These are phyloP conservation scores for Athelia sp. DNA, from an alignment of 1,284 basidiomycete species.

Conservation along the genomic window DNA sequence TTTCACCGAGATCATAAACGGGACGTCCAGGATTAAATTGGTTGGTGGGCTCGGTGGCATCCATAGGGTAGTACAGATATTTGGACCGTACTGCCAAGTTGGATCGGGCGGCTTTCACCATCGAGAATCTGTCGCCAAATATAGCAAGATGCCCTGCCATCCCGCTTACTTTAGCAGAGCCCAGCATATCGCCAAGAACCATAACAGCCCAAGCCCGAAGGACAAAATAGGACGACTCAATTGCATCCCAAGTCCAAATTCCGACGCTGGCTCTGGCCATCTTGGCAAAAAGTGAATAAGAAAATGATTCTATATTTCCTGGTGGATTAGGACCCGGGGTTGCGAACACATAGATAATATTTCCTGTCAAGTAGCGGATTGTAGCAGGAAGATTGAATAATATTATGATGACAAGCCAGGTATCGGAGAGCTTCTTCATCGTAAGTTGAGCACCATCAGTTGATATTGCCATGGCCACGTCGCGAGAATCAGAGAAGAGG, in stretches of 20 bases:
- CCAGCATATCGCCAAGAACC: background rate
- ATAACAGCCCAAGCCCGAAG: background rate
- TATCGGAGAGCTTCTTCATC: slow-evolving; percentile 4
- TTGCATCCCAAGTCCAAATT: background rate
- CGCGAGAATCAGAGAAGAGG: background rate
- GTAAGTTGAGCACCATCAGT: slow-evolving; percentile 5
- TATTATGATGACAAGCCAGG: background rate
- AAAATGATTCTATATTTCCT: background rate
- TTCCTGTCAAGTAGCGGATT: background rate
- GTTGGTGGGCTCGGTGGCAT: background rate
- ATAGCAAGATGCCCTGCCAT: background rate
- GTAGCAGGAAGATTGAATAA: slow-evolving; percentile 2
- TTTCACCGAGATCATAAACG: background rate
- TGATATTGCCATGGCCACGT: slow-evolving; percentile 2
- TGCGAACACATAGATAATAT: background rate
- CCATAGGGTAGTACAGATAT: background rate
- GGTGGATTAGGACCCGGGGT: background rate
- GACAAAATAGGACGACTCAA: background rate
- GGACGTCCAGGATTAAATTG: background rate
- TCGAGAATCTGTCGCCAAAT: background rate
- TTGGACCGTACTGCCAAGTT: background rate
- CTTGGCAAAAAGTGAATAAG: background rate
- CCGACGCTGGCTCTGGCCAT: background rate
- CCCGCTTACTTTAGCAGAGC: background rate
- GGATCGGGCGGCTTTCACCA: background rate